These are phyloP conservation scores for Exidia glandulosa DNA, from an alignment of 768 basidiomycete genomes.

Conservation along the genomic window DNA sequence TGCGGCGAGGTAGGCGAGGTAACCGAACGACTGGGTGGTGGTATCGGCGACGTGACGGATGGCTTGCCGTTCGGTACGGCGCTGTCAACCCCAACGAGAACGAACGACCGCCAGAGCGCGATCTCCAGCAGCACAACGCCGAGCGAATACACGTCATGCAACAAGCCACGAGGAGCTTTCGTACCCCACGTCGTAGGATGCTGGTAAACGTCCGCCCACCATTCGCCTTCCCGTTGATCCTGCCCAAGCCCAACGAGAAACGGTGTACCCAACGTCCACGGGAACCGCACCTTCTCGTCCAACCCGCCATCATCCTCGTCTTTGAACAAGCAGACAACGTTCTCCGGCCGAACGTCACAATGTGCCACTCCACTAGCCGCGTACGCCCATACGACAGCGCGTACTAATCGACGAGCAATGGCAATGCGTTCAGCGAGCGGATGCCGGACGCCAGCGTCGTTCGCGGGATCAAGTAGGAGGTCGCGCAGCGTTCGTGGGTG, in stretches of 20 bases:
- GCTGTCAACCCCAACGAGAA: background rate
- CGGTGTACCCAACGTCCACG: background rate
- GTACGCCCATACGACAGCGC: background rate
- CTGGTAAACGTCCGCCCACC: background rate
- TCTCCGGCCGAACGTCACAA: constrained; percentile 1
- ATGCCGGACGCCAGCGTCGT: background rate
- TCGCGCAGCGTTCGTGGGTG: background rate
- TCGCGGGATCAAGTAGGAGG: background rate
- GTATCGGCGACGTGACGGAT: no score
- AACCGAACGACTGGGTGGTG: no score
- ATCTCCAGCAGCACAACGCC: constrained; percentile 2
- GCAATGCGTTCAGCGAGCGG: background rate
- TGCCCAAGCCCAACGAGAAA: background rate
- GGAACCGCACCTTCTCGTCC: background rate
- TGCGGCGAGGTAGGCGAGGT: no score
- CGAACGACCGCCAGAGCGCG: constrained; percentile 1
- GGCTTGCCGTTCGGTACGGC: background rate
- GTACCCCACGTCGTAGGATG: background rate
- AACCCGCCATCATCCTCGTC: background rate
- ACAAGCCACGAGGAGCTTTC: background rate
- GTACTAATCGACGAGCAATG: background rate
- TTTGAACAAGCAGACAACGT: background rate
- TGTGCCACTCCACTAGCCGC: background rate
- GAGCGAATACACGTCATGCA: constrained; percentile 1
- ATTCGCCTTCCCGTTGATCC: background rate